Percentiles rank a stretch among this genome's conserved stretches.
phyloP scores from a whole-genome alignment of 2,329 filamentous ascomycete species.

The Epicoccum sorghinum region DNA sequence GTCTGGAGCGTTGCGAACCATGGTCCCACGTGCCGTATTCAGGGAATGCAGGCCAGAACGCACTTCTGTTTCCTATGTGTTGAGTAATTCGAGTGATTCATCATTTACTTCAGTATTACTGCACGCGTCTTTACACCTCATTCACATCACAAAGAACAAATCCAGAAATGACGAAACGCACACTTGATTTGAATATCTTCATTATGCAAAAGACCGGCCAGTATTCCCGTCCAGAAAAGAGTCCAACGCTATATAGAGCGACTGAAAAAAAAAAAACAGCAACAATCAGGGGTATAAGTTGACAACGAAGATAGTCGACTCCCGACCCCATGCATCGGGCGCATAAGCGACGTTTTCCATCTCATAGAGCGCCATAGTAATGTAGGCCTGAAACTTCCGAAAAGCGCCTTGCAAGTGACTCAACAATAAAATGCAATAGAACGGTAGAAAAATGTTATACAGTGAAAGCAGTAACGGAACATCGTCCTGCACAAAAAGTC shows the following conservation, averaged over 20 bases:
- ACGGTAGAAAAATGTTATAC: neutral
- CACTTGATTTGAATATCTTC: too few species aligned
- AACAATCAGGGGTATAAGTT: slow-evolving; percentile 18
- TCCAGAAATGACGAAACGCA: too few species aligned
- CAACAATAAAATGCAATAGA: neutral
- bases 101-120: too few species aligned
- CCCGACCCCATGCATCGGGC: neutral
- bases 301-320: neutral
- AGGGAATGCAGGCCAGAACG: too few species aligned
- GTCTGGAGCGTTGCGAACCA: too few species aligned
- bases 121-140: too few species aligned
- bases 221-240: neutral
- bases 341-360: slow-evolving; percentile 1
- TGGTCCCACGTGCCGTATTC: too few species aligned
- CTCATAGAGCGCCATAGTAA: neutral
- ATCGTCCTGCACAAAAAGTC: neutral
- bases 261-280: slow-evolving; percentile 8
- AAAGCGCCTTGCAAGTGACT: neutral
- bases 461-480: neutral
- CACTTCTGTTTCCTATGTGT: too few species aligned
- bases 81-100: too few species aligned
- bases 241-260: slow-evolving; percentile 11
- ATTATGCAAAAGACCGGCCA: neutral
- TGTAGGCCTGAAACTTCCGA: neutral
- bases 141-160: too few species aligned